Conservation (phyloP, 108 stramenopile species). For the Asterionellopsis glacialis region DNA sequence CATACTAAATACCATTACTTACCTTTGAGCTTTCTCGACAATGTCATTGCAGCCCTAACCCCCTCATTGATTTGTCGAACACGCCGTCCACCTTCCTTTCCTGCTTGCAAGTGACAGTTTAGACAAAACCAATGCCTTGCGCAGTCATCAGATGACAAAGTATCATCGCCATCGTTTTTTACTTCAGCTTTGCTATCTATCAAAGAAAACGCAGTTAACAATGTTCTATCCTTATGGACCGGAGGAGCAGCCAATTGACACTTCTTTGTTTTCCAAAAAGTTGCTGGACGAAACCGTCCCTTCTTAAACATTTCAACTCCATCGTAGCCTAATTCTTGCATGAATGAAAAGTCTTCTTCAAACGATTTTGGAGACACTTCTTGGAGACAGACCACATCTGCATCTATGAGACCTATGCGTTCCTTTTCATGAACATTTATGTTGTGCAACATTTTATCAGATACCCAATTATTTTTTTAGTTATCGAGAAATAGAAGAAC, state of each 20-base stretch:
- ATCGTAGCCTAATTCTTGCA: slow-evolving; percentile 68
- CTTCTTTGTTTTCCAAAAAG: slow-evolving; percentile 86
- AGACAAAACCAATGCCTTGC: slow-evolving; percentile 65
- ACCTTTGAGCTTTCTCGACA: slow-evolving; percentile 60
- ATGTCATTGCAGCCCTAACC: slow-evolving; percentile 60
- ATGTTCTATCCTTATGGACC: slow-evolving; percentile 84
- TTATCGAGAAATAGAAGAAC: too few relatives aligned
- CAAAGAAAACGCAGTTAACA: slow-evolving; percentile 72
- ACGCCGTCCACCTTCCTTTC: slow-evolving; percentile 69
- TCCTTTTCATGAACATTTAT: not conserved
- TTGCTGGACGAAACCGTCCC: slow-evolving; percentile 81
- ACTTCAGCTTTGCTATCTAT: slow-evolving; percentile 2
- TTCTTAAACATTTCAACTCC: slow-evolving; percentile 69
- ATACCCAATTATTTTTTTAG: too few relatives aligned
- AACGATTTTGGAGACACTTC: slow-evolving; percentile 84
- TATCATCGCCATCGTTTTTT: not conserved
- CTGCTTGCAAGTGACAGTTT: slow-evolving; percentile 92
- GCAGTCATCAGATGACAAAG: not conserved
- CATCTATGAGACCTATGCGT: slow-evolving; percentile 46
- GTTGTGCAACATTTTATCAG: too few relatives aligned
- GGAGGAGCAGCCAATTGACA: slow-evolving; percentile 61
- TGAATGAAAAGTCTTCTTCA: slow-evolving; percentile 86
- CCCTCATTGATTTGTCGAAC: slow-evolving; percentile 85
- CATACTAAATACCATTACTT: slow-evolving; percentile 1
- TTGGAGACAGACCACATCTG: slow-evolving; percentile 89